Percentiles rank a stretch among this genome's conserved stretches.
phyloP scores from a whole-genome alignment of 192 early-diverging fungal genomes.

The Umbelopsis isabellina region DNA sequence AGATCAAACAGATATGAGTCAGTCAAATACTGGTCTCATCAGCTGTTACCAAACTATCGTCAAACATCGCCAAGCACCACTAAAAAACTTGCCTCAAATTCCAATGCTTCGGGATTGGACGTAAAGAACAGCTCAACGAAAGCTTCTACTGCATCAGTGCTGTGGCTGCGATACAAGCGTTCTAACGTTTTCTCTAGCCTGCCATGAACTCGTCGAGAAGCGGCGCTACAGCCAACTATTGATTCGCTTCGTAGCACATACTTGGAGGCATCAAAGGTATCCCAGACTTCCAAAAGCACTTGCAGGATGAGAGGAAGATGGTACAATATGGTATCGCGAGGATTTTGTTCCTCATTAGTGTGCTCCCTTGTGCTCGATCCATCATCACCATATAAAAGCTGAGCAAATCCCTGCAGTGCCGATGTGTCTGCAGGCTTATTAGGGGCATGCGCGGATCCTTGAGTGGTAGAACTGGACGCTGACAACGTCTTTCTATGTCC shows the following conservation, averaged over 20 bases:
- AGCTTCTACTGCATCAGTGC: conserved; percentile 62
- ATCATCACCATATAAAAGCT: conserved; percentile 21
- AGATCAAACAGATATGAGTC: neutral
- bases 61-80: too few relatives aligned
- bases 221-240: neutral
- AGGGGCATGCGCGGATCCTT: neutral
- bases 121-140: conserved; percentile 70
- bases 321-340: conserved; percentile 52
- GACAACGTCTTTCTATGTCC: conserved; percentile 5
- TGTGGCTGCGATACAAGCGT: conserved; percentile 53
- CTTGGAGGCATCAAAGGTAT: conserved; percentile 32
- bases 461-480: neutral
- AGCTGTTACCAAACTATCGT: too few relatives aligned
- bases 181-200: conserved; percentile 50
- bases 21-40: too few relatives aligned
- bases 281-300: conserved; percentile 56
- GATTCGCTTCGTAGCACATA: neutral
- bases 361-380: conserved; percentile 1
- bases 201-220: neutral
- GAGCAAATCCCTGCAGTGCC: conserved; percentile 11
- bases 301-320: conserved; percentile 50
- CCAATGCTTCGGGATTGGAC: conserved; percentile 52
- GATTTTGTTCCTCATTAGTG: conserved; percentile 27
- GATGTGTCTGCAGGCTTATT: conserved; percentile 7
- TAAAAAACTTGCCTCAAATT: conserved; percentile 41